A percentile compares a stretch with the other conserved stretches of the same genome.
These are phyloP conservation scores for Starmerella floricola DNA, from an alignment of 805 yeast species.

Conservation along the genomic window DNA sequence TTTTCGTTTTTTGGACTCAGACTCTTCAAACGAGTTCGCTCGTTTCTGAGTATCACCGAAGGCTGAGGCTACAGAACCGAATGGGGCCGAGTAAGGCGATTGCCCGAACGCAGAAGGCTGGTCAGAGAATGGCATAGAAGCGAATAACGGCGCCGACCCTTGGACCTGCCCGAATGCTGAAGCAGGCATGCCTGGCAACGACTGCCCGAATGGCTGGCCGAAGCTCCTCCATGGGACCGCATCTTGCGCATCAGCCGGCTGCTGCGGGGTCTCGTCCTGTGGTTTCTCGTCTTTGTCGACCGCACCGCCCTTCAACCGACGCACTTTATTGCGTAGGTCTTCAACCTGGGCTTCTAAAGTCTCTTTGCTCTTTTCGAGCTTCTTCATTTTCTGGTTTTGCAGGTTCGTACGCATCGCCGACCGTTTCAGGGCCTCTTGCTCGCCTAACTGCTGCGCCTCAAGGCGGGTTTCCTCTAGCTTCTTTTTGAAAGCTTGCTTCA, in stretches of 20 bases:
- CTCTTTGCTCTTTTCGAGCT: slow-evolving; percentile 34
- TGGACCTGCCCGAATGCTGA: no score
- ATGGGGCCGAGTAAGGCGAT: background rate
- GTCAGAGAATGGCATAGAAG: background rate
- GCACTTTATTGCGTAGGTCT: slow-evolving; percentile 15
- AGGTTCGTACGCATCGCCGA: slow-evolving; percentile 31
- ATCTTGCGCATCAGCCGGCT: background rate
- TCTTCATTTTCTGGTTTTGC: slow-evolving; percentile 42
- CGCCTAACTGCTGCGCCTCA: slow-evolving; percentile 12
- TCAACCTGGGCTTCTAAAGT: slow-evolving; percentile 15
- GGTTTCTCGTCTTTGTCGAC: slow-evolving; percentile 2
- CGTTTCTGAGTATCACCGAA: slow-evolving; percentile 7
- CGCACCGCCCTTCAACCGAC: slow-evolving; percentile 21
- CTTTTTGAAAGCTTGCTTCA: slow-evolving; percentile 15
- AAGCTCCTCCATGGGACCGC: no score
- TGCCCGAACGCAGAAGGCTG: no score
- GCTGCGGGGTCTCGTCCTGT: background rate
- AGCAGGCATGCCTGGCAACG: no score
- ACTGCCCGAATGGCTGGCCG: no score
- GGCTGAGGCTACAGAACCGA: background rate
- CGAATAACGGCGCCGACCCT: no score
- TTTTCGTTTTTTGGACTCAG: slow-evolving; percentile 17
- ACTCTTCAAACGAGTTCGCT: slow-evolving; percentile 1
- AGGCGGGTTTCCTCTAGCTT: slow-evolving; percentile 12
- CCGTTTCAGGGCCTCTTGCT: slow-evolving; percentile 12